Base-by-base conservation (phyloP, 139 green algal species). In the Picocystis salinarum region DNA sequence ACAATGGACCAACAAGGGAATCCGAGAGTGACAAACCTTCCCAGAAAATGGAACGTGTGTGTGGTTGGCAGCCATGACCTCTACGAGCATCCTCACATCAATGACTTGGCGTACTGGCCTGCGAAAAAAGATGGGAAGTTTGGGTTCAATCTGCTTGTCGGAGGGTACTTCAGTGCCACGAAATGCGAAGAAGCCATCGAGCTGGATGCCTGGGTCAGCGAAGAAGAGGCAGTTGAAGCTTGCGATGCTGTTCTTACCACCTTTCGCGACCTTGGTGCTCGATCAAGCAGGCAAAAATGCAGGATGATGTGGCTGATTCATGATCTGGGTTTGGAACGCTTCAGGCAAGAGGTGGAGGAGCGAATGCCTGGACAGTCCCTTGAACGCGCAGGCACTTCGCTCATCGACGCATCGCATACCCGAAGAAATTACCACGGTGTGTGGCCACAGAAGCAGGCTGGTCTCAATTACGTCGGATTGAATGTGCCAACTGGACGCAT, bases 71-170 rank as follows among this genome's bases (percentile, higher is more conserved):
- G 59, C 0, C 72, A 79, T 22, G 87, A 96, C 57, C 68, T 91
- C 48, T 98, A 90, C 61, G 81, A 81, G 24, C 88, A 98, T 69
- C 83, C 82, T 23, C 81, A 97, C 62, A 97, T 98, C 71, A 98
- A 97, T 55, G 88, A 98, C 52, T 66, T 98, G 6, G 88, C 74
- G 5, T 83, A 88, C 45, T 70, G 88, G 46, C 82, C 86, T 0
- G 75, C 83, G n/a, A 33, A 48, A 1, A 51, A 33, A 26, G 7
- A 33, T 45, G 41, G 41, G 9, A 12, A 7, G 19, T 36, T 70
- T 5, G 65, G 65, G 4, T 91, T 83, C 57, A 86, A 91, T 57
- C 53, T 90, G 7, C 56, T 82, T 41, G 69, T 96, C 17, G 87
- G 87, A 23, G 88, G 88, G 29, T 93, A 91, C 69, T 93, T 98